phyloP scores from a whole-genome alignment of 805 yeast genomes.

The Babjeviella inositovora region DNA sequence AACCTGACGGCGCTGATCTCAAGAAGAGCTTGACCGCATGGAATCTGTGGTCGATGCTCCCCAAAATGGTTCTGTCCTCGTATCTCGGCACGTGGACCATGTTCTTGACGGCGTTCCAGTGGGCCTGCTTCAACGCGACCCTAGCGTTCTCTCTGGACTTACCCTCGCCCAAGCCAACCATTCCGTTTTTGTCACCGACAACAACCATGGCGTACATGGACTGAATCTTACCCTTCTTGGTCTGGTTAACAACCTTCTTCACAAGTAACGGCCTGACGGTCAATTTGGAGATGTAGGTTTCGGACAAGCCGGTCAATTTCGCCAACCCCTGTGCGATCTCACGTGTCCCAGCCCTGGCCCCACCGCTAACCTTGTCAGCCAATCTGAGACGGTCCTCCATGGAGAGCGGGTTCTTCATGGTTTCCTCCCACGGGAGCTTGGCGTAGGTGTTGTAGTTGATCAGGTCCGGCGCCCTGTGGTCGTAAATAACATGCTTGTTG shows the following conservation, averaged over 20 bases:
- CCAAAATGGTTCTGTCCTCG: constrained; percentile 83
- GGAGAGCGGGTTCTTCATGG: too few species aligned
- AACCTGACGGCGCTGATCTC: constrained; percentile 84
- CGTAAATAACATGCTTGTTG: too few species aligned
- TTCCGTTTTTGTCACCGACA: constrained; percentile 87
- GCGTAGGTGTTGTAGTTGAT: too few species aligned
- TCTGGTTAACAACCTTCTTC: constrained; percentile 81
- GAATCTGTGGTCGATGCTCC: constrained; percentile 66
- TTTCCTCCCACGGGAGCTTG: too few species aligned
- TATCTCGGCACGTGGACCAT: constrained; percentile 69
- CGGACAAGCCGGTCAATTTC: constrained; percentile 50
- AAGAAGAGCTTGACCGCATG: constrained; percentile 77
- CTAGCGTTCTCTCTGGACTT: constrained; percentile 67
- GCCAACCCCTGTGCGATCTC: constrained; percentile 37
- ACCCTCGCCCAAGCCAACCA: constrained; percentile 92
- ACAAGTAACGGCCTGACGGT: constrained; percentile 50
- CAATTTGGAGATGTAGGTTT: constrained; percentile 40
- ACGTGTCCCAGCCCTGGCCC: neutral
- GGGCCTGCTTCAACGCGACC: constrained; percentile 69
- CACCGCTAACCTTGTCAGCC: too few species aligned
- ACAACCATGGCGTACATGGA: constrained; percentile 73
- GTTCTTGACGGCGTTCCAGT: constrained; percentile 87
- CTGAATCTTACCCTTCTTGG: constrained; percentile 80
- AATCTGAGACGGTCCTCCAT: too few species aligned
- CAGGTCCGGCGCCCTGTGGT: too few species aligned